Percentiles rank a stretch among this genome's conserved stretches.
These are phyloP conservation scores for Blastobotrys persicus DNA, from an alignment of 1,139 yeast species.

Conservation along the genomic window DNA sequence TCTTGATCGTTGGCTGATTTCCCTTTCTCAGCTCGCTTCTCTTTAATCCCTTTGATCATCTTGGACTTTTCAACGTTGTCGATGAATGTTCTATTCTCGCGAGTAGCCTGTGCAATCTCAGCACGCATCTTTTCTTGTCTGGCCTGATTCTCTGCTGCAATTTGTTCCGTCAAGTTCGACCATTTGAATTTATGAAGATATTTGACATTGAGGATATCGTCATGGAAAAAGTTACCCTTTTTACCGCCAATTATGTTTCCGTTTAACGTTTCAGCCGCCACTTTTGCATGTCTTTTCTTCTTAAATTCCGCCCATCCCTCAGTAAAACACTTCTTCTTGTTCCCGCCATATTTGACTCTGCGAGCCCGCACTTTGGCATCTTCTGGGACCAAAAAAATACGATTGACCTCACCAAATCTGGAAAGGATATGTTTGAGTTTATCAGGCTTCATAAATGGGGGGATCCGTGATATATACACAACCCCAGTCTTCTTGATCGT, in stretches of 20 bases:
- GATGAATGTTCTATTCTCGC: constrained; percentile 78
- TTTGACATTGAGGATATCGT: constrained; percentile 87
- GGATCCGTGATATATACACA: constrained; percentile 81
- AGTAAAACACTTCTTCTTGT: constrained; percentile 78
- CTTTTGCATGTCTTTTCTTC: constrained; percentile 80
- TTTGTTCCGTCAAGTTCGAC: constrained; percentile 91
- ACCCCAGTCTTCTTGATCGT: constrained; percentile 78
- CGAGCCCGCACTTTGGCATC: constrained; percentile 60
- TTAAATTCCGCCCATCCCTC: constrained; percentile 98
- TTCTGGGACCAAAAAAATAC: constrained; percentile 87
- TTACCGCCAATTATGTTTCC: constrained; percentile 91
- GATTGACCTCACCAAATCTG: constrained; percentile 80
- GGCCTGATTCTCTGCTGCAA: constrained; percentile 84
- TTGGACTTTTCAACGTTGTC: constrained; percentile 83
- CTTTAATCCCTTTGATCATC: constrained; percentile 67
- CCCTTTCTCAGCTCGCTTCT: constrained; percentile 45
- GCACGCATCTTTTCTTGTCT: constrained; percentile 84
- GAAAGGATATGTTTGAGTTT: constrained; percentile 77
- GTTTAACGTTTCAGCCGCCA: constrained; percentile 81
- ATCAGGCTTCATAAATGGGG: constrained; percentile 96
- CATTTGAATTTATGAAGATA: constrained; percentile 91
- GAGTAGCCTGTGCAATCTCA: constrained; percentile 85
- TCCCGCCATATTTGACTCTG: constrained; percentile 88
- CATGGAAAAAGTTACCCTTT: constrained; percentile 89
- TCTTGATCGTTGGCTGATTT: constrained; percentile 15